Evolutionary conservation across 495 filamentous ascomycete species (phyloP).

Genomic region (Trichocladium antarcticum): DNA sequence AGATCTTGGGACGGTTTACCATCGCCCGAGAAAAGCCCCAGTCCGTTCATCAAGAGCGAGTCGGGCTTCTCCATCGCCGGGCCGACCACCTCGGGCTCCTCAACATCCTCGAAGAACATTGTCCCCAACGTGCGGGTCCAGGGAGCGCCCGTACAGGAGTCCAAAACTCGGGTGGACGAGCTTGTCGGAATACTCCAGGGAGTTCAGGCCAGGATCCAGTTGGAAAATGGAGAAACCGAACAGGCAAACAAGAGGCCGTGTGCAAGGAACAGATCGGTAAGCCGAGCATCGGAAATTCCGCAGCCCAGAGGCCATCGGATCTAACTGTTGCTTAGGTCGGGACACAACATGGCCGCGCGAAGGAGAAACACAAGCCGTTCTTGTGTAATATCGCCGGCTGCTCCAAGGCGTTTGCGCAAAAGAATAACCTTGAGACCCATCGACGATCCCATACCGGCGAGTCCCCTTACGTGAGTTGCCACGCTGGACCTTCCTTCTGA

Average conservation of each 20-base stretch:
- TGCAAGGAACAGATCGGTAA: constrained; percentile 7
- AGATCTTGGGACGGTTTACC: constrained; percentile 10
- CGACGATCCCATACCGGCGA: constrained; percentile 81
- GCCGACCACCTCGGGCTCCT: constrained; percentile 3
- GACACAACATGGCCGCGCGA: not conserved
- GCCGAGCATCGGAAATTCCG: not conserved
- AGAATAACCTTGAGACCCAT: constrained; percentile 90
- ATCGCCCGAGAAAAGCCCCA: constrained; percentile 19
- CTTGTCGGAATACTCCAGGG: constrained; percentile 88
- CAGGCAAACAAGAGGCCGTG: not conserved
- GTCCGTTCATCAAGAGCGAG: constrained; percentile 33
- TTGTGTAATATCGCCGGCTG: constrained; percentile 66
- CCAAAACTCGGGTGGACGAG: constrained; percentile 76
- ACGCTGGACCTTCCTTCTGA: not conserved
- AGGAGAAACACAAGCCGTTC: constrained; percentile 51
- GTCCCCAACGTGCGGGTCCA: constrained; percentile 18
- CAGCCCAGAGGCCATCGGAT: not conserved
- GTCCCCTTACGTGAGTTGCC: constrained; percentile 68
- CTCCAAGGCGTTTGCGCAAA: constrained; percentile 76
- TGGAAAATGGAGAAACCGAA: constrained; percentile 4
- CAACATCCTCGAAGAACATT: constrained; percentile 18
- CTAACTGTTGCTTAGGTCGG: not conserved
- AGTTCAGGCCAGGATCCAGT: constrained; percentile 32
- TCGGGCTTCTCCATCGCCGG: not conserved
- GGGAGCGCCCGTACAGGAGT: constrained; percentile 38